Evolutionary conservation across 2,329 filamentous ascomycete species (phyloP).

Genomic region (Beauveria medogensis): DNA sequence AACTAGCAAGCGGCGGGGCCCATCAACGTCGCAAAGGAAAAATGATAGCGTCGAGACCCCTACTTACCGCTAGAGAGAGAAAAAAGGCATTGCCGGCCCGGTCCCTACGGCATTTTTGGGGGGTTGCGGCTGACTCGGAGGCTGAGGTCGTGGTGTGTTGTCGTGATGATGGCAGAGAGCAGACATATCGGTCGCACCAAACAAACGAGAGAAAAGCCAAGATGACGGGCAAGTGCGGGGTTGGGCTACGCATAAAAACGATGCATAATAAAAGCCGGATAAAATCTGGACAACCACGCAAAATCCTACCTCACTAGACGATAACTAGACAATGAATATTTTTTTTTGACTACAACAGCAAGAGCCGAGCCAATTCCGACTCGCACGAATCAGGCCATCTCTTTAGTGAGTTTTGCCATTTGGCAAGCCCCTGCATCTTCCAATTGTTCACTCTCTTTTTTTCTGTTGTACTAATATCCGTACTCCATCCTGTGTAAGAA

Average conservation of each 20-base stretch:
- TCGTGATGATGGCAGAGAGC: background rate
- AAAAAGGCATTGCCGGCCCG: too few relatives aligned
- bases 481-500: background rate
- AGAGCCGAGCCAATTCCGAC: background rate
- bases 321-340: too few relatives aligned
- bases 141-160: background rate
- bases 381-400: background rate
- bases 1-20: background rate
- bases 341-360: background rate
- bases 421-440: background rate
- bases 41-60: background rate
- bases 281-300: too few relatives aligned
- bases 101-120: background rate
- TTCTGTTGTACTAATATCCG: too few relatives aligned
- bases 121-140: background rate
- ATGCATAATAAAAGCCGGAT: background rate
- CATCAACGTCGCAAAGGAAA: background rate
- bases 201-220: background rate
- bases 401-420: background rate
- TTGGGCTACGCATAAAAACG: background rate
- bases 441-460: background rate
- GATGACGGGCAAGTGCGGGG: background rate
- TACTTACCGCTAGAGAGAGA: background rate
- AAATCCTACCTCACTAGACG: too few relatives aligned
- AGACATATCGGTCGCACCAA: background rate